Base-by-base conservation (phyloP, 2,329 filamentous ascomycete genomes). In the Alternaria conjuncta region DNA sequence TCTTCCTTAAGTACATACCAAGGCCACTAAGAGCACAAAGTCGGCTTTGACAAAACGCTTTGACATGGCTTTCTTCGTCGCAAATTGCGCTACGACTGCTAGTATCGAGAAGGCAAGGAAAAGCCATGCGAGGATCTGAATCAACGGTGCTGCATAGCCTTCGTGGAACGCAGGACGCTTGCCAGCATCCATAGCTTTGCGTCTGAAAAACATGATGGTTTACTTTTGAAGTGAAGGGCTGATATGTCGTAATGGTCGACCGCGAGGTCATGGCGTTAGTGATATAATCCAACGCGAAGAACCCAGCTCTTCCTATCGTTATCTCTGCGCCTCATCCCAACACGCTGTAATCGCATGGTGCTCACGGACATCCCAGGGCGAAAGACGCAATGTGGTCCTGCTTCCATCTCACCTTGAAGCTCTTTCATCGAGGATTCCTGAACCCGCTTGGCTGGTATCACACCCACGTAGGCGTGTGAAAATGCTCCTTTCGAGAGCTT, bases 41-140 rank as follows among this genome's bases (percentile, higher is more conserved):
- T n/a, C n/a, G n/a, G n/a, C n/a, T n/a, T n/a, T n/a, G n/a, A n/a
- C n/a, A n/a, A n/a, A n/a, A n/a, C n/a, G n/a, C n/a, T n/a, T n/a
- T n/a, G n/a, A n/a, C n/a, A 64, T 53, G 11, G 46, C 56, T 13
- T 26, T 57, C 32, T 64, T 66, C 4, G 63, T 64, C 25, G 60
- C 57, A 21, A 64, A 63, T 21, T 66, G 56, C 11, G 61, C 57
- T 12, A 41, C 18, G 2, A 64, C 30, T 6, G 60, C 49, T 20
- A 47, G 13, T n/a, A 10, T 60, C 2, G 60, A 60, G 43, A 64
- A 64, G 4, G 56, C 32, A 3, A 64, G 53, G 5, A 66, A 64
- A 0, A 66, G 49, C 63, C 59, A 65, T 12, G 63, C 23, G 5
- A 65, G 55, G 1, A 65, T 60, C 11, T 65, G 63, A 5, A 63